Base-by-base conservation (phyloP, 208 protist genomes). In the Trypanosoma conorhini region DNA sequence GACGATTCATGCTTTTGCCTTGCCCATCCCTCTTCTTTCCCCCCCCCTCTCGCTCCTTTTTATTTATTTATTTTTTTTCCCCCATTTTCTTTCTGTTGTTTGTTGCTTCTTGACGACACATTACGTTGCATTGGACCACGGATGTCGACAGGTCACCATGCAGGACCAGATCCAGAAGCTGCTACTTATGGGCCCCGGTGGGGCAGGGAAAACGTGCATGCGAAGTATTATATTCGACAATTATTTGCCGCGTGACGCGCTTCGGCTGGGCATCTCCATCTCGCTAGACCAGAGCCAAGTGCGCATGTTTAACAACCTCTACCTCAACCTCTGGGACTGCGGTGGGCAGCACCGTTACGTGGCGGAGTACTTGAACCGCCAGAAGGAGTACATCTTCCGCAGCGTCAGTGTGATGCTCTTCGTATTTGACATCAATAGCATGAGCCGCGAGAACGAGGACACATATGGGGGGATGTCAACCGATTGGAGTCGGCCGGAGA, bases 171-270 rank as follows among this genome's bases (percentile, higher is more conserved):
- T 92, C 79, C 79, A 91, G 58, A 97, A 99, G 90, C 90, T 99
- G 55, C 89, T 99, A 62, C 89, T 99, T 38, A 99, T 99, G 97
- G 98, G 98, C 33, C 91, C 88, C 22, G 86, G 87, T 67, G 86
- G 88, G 12, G 89, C 87, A 2, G 94, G 94, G 12, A 99, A 99
- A 88, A 99, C 99, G 24, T 99, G 97, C 65, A 99, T 99, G 99
- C 92, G 99, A 30, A 99, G 97, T 57, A 99, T 99, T 69, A 99
- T 99, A 70, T 99, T 99, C 76, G 99, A 99, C 44, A 99, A 99
- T 76, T 99, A 99, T 83, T 93, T 99, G 24, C 92, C 95, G 12
- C 88, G 95, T 38, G 97, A 99, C 60, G 96, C 95, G 19, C 89
- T 96, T 44, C 81, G 96, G 22, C 85, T 98, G 19, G 93, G 92